Conservation (phyloP, 352 stramenopile species). For the Phytophthora europaea region DNA sequence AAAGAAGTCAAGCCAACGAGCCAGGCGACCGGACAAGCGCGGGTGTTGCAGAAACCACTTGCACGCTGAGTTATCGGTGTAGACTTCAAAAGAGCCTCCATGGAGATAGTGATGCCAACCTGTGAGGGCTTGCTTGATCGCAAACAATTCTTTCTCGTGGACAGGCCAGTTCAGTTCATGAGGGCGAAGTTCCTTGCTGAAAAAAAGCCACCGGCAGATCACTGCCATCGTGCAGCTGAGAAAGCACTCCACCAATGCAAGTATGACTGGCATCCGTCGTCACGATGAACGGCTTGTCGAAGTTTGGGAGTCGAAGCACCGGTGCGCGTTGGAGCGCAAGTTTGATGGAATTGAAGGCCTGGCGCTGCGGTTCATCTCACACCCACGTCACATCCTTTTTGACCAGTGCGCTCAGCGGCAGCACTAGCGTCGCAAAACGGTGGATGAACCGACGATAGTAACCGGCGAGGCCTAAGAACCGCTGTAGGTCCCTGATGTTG, state of each 20-base stretch:
- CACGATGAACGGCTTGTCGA: background rate
- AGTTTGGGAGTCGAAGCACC: background rate
- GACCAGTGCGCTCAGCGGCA: background rate
- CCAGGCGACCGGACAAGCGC: background rate
- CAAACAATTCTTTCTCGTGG: background rate
- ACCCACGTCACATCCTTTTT: background rate
- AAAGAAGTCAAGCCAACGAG: background rate
- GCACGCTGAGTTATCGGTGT: background rate
- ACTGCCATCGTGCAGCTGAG: background rate
- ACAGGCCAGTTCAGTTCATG: constrained; percentile 1
- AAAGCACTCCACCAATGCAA: constrained; percentile 1
- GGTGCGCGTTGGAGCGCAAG: background rate
- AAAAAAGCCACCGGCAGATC: background rate
- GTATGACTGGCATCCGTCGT: background rate
- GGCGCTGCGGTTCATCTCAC: background rate
- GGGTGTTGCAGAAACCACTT: background rate
- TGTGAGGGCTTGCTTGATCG: background rate
- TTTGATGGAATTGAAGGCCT: background rate
- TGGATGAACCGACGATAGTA: background rate
- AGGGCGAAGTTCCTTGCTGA: background rate
- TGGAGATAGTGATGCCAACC: background rate
- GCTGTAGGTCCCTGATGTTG: background rate
- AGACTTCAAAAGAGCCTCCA: constrained; percentile 2
- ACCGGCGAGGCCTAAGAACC: background rate
- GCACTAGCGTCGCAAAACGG: background rate